Base-by-base conservation (phyloP, 768 basidiomycete species). In the Scleroderma citrinum region DNA sequence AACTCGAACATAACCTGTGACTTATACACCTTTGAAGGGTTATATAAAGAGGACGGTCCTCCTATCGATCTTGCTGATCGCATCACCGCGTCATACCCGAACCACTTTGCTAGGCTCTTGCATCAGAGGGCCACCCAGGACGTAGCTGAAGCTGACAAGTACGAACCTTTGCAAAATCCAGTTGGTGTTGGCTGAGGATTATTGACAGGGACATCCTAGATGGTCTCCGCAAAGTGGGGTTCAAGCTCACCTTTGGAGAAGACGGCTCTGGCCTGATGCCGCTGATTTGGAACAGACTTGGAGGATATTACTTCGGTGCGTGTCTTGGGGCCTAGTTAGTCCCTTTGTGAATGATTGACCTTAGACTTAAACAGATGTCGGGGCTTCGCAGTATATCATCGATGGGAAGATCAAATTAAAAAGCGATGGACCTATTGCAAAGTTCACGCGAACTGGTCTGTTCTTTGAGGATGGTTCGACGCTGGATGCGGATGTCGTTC, bases 361-460 rank as follows among this genome's bases (percentile, higher is more conserved):
- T 8, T 36, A 6, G 32, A n/a, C n/a, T n/a, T 24, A 2, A 35
- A 32, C 10, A 81, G 80, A 81, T 54, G 74, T 76, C 17, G 82
- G 82, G 30, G 78, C 76, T 12, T 76, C 76, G 51, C 75, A 83
- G 61, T 66, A 78, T 53, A 78, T 86, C 58, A 74, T 76, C 40
- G 80, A 84, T 57, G 82, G 83, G 7, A 78, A 81, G 58, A 82
- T 87, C 70, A 84, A 83, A 61, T 63, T 87, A 50, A 86, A 85
- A 68, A 81, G 75, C 64, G 81, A 81, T 48, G 66, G 67, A 40
- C 65, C 69, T 41, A 76, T 85, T 46, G 61, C 71, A 47, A 58
- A 60, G 19, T 77, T 80, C 59, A 73, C 68, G 1, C 56, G 66
- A 40, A 59, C 48, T n/a, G 74, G 76, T 4, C 51, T 81, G 24